Percentiles rank a stretch among this genome's conserved stretches.
Evolutionary conservation across 2,329 filamentous ascomycete species (phyloP).

Genomic region (Colletotrichum falcatum): DNA sequence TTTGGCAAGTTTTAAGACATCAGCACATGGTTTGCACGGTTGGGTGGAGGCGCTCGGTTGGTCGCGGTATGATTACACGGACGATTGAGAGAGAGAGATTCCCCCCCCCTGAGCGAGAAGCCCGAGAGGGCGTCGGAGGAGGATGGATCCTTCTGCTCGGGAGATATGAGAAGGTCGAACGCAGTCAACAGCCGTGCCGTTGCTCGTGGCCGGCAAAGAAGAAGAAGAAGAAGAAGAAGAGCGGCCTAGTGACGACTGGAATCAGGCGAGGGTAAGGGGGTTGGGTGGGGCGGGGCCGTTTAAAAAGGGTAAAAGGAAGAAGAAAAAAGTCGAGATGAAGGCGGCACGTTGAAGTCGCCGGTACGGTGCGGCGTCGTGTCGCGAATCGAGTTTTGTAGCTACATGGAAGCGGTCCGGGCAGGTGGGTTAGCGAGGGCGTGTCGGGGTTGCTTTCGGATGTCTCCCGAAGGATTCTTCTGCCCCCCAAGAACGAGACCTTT

Average conservation of each 20-base stretch:
- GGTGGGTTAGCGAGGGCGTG: no score
- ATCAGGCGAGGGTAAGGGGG: neutral
- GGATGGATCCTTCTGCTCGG: neutral
- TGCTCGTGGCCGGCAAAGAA: neutral
- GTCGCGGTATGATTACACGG: neutral
- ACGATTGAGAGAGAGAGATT: neutral
- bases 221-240: no score
- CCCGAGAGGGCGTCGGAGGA: neutral
- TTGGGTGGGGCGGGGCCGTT: no score
- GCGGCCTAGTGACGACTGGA: neutral
- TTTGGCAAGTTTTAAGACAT: neutral
- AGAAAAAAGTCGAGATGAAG: neutral
- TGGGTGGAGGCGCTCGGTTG: neutral
- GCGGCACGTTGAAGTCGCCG: neutral
- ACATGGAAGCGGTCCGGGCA: neutral
- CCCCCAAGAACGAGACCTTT: no score
- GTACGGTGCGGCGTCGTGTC: neutral
- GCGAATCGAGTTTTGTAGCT: neutral
- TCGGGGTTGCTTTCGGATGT: neutral
- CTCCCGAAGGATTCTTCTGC: neutral
- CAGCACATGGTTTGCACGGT: neutral
- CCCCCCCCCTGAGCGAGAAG: neutral
- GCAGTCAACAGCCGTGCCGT: neutral
- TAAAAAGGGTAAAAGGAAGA: no score
- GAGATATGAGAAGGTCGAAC: neutral